phyloP scores from a whole-genome alignment of 331 rosid genomes.

The Quercus phellos region DNA sequence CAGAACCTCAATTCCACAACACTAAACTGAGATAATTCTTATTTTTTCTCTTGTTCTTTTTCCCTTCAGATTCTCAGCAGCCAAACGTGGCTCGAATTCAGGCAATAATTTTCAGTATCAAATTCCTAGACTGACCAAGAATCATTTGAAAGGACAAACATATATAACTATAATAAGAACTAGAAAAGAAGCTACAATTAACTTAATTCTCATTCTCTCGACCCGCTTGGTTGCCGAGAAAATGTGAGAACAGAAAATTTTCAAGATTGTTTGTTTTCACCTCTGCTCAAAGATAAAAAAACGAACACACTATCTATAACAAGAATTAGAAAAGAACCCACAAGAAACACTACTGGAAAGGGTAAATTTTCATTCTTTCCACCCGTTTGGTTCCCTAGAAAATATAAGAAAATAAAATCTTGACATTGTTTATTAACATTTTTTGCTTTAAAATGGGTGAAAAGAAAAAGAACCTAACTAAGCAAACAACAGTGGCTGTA shows the following conservation, averaged over 20 bases:
- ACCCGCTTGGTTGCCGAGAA: neutral
- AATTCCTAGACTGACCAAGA: neutral
- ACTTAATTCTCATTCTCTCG: neutral
- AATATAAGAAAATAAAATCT: neutral
- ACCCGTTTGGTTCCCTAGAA: neutral
- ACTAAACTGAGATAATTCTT: neutral
- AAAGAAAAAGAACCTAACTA: neutral
- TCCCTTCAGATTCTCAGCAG: neutral
- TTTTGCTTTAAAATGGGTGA: too few relatives aligned
- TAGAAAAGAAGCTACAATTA: neutral
- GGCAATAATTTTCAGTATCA: neutral
- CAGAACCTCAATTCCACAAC: neutral
- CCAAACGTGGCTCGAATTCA: neutral
- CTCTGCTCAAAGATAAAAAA: too few relatives aligned
- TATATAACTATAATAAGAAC: neutral
- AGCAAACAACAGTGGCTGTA: neutral
- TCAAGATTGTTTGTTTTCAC: neutral
- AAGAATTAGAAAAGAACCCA: neutral
- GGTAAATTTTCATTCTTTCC: neutral
- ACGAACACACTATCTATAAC: neutral
- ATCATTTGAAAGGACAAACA: neutral
- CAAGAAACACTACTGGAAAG: neutral
- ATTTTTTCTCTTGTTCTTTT: neutral
- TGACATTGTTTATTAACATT: neutral
- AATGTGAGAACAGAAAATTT: neutral